These are phyloP conservation scores for Cicer bijugum DNA, from an alignment of 306 rosid species.

Conservation along the genomic window DNA sequence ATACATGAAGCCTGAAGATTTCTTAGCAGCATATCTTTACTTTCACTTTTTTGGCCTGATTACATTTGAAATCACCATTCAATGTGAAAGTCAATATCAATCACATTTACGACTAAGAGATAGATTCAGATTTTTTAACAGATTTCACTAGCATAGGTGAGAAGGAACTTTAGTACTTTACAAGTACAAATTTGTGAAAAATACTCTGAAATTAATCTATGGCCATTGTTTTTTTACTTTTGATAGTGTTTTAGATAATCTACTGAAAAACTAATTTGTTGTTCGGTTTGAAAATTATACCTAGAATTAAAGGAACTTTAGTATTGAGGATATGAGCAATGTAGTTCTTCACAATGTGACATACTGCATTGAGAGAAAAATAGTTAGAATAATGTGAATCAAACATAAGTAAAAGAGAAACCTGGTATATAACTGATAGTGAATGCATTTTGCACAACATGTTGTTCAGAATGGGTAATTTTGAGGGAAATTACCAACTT, in stretches of 20 bases:
- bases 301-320: constrained; percentile 92
- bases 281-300: constrained; percentile 48
- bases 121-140: not conserved
- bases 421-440: not conserved
- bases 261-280: too few relatives aligned
- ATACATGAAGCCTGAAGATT: constrained; percentile 23
- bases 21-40: constrained; percentile 3
- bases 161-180: not conserved
- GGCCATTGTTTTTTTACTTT: not conserved
- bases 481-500: constrained; percentile 85
- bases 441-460: not conserved
- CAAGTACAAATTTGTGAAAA: constrained; percentile 16
- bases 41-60: constrained; percentile 20
- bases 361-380: constrained; percentile 59
- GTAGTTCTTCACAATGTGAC: constrained; percentile 91
- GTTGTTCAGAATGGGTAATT: constrained; percentile 44
- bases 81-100: constrained; percentile 24
- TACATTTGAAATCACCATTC: constrained; percentile 15
- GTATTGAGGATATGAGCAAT: constrained; percentile 67
- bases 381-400: constrained; percentile 16
- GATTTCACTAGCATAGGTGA: constrained; percentile 15
- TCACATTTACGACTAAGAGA: constrained; percentile 17
- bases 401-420: constrained; percentile 1
- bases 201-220: constrained; percentile 1
- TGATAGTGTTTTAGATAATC: too few relatives aligned